Percentiles rank a stretch among this genome's conserved stretches.
These are phyloP conservation scores for Nothopassalora personata DNA, from an alignment of 2,329 filamentous ascomycete genomes.

Conservation along the genomic window DNA sequence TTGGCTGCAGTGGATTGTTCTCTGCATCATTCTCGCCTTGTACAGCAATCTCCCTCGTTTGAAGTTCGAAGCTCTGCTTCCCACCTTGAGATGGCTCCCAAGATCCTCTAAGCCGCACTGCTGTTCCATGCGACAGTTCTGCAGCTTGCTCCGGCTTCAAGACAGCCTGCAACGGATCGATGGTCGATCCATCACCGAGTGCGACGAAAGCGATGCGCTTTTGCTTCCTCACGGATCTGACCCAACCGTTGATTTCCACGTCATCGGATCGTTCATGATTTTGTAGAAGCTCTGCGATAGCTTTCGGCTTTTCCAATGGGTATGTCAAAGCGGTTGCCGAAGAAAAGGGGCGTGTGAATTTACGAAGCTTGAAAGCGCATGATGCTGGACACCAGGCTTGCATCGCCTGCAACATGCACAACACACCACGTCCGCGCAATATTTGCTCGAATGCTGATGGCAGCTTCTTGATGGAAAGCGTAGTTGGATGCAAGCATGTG, in stretches of 20 bases:
- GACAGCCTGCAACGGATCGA: constrained; percentile 73
- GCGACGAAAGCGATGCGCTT: constrained; percentile 79
- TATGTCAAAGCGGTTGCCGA: not conserved
- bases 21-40: constrained; percentile 76
- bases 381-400: constrained; percentile 22
- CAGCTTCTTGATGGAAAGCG: not conserved
- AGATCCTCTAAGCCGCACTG: constrained; percentile 68
- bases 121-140: constrained; percentile 72
- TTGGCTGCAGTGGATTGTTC: constrained; percentile 92
- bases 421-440: not conserved
- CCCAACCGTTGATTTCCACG: constrained; percentile 62
- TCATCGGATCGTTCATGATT: constrained; percentile 24
- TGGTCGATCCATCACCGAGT: constrained; percentile 79
- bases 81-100: constrained; percentile 66
- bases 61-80: constrained; percentile 73
- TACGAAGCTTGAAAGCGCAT: constrained; percentile 15
- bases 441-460: not conserved
- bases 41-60: constrained; percentile 63
- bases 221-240: constrained; percentile 80
- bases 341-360: constrained; percentile 9
- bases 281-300: constrained; percentile 25
- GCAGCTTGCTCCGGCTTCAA: constrained; percentile 65
- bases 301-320: constrained; percentile 9
- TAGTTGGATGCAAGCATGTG: not conserved
- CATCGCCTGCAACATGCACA: constrained; percentile 16